Evolutionary conservation across 352 stramenopile genomes (phyloP).

Genomic region (Elongisporangium anandrum): DNA sequence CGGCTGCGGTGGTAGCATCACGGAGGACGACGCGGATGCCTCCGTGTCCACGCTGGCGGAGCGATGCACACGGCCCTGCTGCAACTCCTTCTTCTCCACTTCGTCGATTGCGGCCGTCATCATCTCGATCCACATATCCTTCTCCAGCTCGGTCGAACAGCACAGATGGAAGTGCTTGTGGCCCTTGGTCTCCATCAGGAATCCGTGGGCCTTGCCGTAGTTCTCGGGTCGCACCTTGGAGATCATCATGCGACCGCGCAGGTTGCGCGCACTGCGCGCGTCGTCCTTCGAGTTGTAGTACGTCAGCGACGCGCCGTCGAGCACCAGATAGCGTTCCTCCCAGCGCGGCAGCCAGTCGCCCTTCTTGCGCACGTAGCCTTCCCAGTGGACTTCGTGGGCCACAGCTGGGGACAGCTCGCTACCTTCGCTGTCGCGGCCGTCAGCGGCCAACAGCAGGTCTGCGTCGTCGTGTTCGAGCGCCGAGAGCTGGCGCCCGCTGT

Average conservation of each 20-base stretch:
- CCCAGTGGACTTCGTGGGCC: conserved; percentile 81
- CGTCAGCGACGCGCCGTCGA: conserved; percentile 75
- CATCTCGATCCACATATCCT: conserved; percentile 91
- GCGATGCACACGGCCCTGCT: conserved; percentile 2
- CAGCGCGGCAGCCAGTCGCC: conserved; percentile 88
- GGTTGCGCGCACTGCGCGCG: conserved; percentile 68
- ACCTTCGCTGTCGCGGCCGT: conserved; percentile 24
- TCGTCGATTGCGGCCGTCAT: conserved; percentile 88
- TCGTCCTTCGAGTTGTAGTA: conserved; percentile 90
- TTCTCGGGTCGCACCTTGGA: conserved; percentile 78
- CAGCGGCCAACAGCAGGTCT: conserved; percentile 11
- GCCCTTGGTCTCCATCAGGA: conserved; percentile 82
- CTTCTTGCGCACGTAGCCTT: conserved; percentile 88
- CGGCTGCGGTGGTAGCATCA: conserved; percentile 30
- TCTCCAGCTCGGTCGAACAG: conserved; percentile 83
- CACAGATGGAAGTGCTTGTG: conserved; percentile 89
- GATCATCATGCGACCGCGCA: conserved; percentile 81
- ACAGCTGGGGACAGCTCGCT: conserved; percentile 30
- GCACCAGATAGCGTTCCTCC: conserved; percentile 86
- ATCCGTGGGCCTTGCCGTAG: conserved; percentile 86
- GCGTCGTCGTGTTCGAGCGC: conserved; percentile 22
- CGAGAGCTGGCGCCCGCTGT: conserved; percentile 5
- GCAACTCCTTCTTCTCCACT: conserved; percentile 16
- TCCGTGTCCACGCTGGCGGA: conserved; percentile 3
- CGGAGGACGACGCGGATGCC: conserved; percentile 14